Evolutionary conservation across 352 stramenopile species (phyloP), one percentile per base, ranked within the genome.

Genomic region (Pythium monospermum): DNA sequence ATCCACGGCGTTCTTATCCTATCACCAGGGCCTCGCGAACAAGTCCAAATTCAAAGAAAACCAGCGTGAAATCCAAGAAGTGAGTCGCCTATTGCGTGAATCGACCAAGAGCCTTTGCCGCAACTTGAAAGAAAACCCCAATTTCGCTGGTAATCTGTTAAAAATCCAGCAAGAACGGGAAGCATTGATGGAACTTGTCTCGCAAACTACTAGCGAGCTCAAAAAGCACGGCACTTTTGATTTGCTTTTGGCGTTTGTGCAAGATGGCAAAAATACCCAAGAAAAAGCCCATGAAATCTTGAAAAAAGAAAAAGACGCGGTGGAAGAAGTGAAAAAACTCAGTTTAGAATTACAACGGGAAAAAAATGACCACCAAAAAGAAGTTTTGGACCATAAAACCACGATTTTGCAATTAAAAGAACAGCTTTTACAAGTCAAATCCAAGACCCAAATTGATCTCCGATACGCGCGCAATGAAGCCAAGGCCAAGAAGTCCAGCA

Each of bases 31-130:
- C 16, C 65, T 97, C 3, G 73, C 82, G 11, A 97, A 97, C 68
- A 97, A 97, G 57, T 91, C 79, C 59, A 94, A 92, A 67, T 97
- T 96, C 58, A 97, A 96, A 40, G 79, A 96, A 42, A 95, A 96
- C 64, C 86, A 97, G 65, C 75, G 68, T 8, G 86, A 96, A 59
- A 97, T 97, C 49, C 78, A 96, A 57, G 89, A 96, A 37, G 88
- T 96, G 30, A 96, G 84, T 64, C 76, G 83, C 4, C 61, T 87
- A 27, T 63, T 97, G 39, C 76, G 87, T 27, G 86, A 97, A 54
- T 96, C 83, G 10, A 97, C 89, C 55, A 95, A 96, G 55, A 96
- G 85, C 39, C 61, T 97, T 26, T 96, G 86, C 53, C 73, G 85
- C 16, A 97, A 95, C 51, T 71, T 97, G 12, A 97, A 96, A 58